phyloP scores from a whole-genome alignment of 768 basidiomycete species.

The Trametes cinnabarina region DNA sequence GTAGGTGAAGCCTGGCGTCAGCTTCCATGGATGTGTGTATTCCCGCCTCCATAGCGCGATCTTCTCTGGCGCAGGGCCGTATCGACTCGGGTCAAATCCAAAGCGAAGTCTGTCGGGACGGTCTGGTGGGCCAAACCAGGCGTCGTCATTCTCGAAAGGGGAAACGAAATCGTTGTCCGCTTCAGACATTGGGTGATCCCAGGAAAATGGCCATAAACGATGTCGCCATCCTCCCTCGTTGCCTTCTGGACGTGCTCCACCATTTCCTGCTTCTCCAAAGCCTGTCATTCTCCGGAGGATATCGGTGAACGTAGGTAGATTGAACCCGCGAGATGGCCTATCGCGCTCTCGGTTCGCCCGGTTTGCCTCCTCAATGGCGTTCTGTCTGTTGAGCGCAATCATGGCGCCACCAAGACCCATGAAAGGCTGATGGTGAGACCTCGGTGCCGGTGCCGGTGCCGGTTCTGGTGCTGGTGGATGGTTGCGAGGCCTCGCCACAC shows the following conservation, averaged over 20 bases:
- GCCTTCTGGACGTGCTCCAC: not conserved
- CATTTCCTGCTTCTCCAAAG: not conserved
- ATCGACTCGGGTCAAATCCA: not conserved
- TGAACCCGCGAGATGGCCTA: slow-evolving; percentile 4
- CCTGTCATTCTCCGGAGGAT: slow-evolving; percentile 8
- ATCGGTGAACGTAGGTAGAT: slow-evolving; percentile 10
- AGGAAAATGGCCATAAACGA: not conserved
- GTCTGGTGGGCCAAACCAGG: slow-evolving; percentile 9
- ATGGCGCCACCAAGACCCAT: slow-evolving; percentile 69
- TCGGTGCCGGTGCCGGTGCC: slow-evolving; percentile 34
- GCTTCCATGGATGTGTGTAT: slow-evolving; percentile 57
- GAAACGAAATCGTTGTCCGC: not conserved
- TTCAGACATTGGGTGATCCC: not conserved
- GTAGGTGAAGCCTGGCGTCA: slow-evolving; percentile 63
- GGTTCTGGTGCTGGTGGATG: slow-evolving; percentile 25
- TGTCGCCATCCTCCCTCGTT: not conserved
- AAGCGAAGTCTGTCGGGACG: not conserved
- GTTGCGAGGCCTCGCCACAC: slow-evolving; percentile 23
- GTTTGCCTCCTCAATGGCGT: slow-evolving; percentile 17
- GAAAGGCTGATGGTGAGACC: slow-evolving; percentile 54
- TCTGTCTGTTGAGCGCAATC: slow-evolving; percentile 41
- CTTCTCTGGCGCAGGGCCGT: not conserved
- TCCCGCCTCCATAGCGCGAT: slow-evolving; percentile 17
- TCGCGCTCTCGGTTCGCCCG: slow-evolving; percentile 9
- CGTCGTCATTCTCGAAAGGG: slow-evolving; percentile 10